Percentiles rank a stretch among this genome's conserved stretches.
phyloP scores from a whole-genome alignment of 805 yeast genomes.

The Candida sanyiensis region DNA sequence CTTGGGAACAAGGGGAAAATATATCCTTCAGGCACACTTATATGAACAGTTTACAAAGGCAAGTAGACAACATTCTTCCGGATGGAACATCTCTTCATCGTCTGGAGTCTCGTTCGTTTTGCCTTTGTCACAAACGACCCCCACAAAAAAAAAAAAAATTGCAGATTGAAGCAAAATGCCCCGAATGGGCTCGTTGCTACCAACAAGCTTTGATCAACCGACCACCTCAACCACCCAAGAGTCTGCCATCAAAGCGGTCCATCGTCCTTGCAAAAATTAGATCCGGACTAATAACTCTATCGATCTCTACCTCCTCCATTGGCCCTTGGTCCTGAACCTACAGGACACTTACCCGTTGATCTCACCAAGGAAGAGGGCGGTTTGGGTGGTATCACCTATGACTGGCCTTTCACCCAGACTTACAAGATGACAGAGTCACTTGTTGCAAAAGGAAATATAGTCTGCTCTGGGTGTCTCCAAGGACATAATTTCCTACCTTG shows the following conservation, averaged over 20 bases:
- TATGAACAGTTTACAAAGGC: too few relatives aligned
- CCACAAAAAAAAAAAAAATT: too few relatives aligned
- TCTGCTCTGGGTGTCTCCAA: conserved; percentile 20
- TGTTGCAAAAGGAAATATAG: conserved; percentile 11
- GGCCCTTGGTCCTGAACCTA: conserved; percentile 54
- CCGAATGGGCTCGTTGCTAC: conserved; percentile 8
- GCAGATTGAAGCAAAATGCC: conserved; percentile 48
- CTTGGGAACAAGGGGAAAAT: too few relatives aligned
- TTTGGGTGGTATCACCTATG: conserved; percentile 32
- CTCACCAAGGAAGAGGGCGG: conserved; percentile 37
- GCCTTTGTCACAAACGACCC: too few relatives aligned
- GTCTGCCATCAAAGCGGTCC: conserved; percentile 50
- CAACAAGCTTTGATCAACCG: conserved; percentile 63
- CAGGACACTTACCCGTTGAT: conserved; percentile 26
- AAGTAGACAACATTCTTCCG: too few relatives aligned
- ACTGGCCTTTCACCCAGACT: conserved; percentile 34
- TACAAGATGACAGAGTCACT: conserved; percentile 19
- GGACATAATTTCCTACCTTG: conserved; percentile 14
- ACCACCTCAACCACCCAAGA: conserved; percentile 39
- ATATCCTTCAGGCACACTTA: too few relatives aligned
- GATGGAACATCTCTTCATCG: too few relatives aligned
- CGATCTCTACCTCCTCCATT: conserved; percentile 73
- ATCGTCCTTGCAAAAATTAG: conserved; percentile 4
- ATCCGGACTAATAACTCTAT: conserved; percentile 73
- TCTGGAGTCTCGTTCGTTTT: too few relatives aligned